Base-by-base conservation (phyloP, 176 grass and related monocot species). In the Puya raimondii region DNA sequence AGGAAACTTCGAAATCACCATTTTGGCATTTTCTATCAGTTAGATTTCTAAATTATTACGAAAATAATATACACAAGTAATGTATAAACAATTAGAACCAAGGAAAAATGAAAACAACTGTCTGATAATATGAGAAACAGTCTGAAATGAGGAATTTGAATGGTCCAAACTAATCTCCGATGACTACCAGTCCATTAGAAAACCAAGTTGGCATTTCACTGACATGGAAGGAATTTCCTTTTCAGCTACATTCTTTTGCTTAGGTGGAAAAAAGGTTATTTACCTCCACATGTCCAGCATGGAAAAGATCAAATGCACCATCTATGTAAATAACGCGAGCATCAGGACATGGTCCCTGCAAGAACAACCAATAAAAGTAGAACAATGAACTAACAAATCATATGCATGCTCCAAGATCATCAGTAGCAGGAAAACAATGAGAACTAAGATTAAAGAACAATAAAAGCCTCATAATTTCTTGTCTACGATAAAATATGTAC, bases 211-310 rank as follows among this genome's bases (percentile, higher is more conserved):
- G 56, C 56, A 18, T 61, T 61, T 20, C 56, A 61, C n/a, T 20
- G 21, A 61, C 17, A 61, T 10, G 56, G 14, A 57, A 10, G 4
- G 17, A 61, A 61, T 20, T 58, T 61, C 56, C 17, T 61, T 61
- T n/a, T 61, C 56, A 61, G 16, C 21, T 61, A 18, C 17, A 14
- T 3, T 56, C 52, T 56, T 61, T 20, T 61, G 16, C 21, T 61
- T 61, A 61, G 17, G 51, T 76, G 65, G 49, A 18, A 2, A 68
- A 70, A 23, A 66, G 23, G 64, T 73, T 79, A 23, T 61, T 22
- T 83, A 99, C 90, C 94, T 99, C 94, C 42, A 99, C 94, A 82
- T 99, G 85, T 65, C 94, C 94, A 75, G 94, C 90, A 84, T 99
- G 94, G 48, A 99, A 88, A 48, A 93, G 82, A 91, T 99, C 90